Conservation (phyloP, 768 basidiomycete genomes). For the Lactarius evosmus region DNA sequence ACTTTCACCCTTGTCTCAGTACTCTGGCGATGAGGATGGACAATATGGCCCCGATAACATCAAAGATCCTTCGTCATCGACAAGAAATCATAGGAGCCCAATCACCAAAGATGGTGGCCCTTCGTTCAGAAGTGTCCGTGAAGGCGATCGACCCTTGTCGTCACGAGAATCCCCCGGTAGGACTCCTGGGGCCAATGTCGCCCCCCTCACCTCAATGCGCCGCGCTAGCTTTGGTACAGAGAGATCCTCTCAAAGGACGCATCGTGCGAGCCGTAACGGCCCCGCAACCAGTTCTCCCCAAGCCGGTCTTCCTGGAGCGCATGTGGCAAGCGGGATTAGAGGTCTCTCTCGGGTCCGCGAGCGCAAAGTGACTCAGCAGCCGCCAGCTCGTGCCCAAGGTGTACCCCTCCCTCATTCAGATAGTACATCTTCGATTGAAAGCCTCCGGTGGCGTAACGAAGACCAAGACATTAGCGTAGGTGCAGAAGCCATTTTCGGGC, state of each 20-base stretch:
- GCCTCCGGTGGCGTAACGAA: slow-evolving; percentile 25
- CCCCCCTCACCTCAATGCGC: neutral
- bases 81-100: neutral
- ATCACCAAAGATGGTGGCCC: neutral
- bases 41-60: neutral
- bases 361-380: slow-evolving; percentile 32
- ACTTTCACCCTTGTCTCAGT: slow-evolving; percentile 18
- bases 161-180: slow-evolving; percentile 5
- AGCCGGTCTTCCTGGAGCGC: slow-evolving; percentile 1
- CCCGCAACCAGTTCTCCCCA: neutral
- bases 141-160: slow-evolving; percentile 7
- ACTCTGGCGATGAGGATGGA: slow-evolving; percentile 19
- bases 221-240: neutral
- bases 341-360: slow-evolving; percentile 27
- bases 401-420: slow-evolving; percentile 18
- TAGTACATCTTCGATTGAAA: slow-evolving; percentile 18
- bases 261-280: neutral
- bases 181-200: too few species aligned
- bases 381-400: slow-evolving; percentile 31
- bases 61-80: neutral
- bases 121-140: neutral
- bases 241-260: neutral
- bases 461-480: slow-evolving; percentile 16
- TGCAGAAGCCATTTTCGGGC: slow-evolving; percentile 24
- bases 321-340: neutral